Conservation (phyloP, 2,329 filamentous ascomycete genomes). For the Cadophora sp. region DNA sequence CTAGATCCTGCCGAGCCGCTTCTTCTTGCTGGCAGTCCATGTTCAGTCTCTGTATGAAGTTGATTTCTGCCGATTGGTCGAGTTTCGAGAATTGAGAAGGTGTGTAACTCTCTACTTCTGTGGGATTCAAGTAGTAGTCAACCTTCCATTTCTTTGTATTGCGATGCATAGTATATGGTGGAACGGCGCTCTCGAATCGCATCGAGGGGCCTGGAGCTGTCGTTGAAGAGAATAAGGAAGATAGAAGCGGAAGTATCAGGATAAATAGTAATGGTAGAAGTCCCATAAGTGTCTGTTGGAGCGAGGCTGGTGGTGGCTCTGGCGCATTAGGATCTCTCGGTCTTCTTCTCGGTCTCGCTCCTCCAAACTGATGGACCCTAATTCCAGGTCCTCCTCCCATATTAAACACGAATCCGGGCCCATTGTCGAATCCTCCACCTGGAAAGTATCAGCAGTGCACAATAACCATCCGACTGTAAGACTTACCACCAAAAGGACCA, state of each 20-base stretch:
- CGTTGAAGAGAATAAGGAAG: conserved; percentile 74
- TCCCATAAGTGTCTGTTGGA: conserved; percentile 66
- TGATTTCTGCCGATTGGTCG: conserved; percentile 78
- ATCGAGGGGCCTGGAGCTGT: conserved; percentile 69
- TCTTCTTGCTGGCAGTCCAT: conserved; percentile 79
- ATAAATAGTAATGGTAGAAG: conserved; percentile 88
- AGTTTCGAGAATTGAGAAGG: conserved; percentile 73
- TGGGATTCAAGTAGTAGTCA: conserved; percentile 85
- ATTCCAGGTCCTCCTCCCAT: conserved; percentile 91
- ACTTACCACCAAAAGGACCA: conserved; percentile 67
- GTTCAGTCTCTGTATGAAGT: conserved; percentile 71
- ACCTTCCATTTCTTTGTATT: conserved; percentile 74
- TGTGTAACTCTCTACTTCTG: conserved; percentile 75
- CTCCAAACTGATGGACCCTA: conserved; percentile 94
- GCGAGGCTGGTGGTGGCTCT: conserved; percentile 56
- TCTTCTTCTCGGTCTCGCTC: conserved; percentile 75
- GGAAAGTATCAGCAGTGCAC: conserved; percentile 26
- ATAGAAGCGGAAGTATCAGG: conserved; percentile 84
- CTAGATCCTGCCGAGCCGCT: conserved; percentile 57
- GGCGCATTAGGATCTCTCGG: conserved; percentile 68
- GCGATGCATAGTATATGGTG: conserved; percentile 77
- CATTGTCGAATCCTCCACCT: conserved; percentile 69
- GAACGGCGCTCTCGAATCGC: conserved; percentile 73
- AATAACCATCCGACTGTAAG: conserved; percentile 39
- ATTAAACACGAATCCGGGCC: conserved; percentile 94